phyloP scores from a whole-genome alignment of 192 early-diverging fungal genomes.

The Backusella psychrophila region DNA sequence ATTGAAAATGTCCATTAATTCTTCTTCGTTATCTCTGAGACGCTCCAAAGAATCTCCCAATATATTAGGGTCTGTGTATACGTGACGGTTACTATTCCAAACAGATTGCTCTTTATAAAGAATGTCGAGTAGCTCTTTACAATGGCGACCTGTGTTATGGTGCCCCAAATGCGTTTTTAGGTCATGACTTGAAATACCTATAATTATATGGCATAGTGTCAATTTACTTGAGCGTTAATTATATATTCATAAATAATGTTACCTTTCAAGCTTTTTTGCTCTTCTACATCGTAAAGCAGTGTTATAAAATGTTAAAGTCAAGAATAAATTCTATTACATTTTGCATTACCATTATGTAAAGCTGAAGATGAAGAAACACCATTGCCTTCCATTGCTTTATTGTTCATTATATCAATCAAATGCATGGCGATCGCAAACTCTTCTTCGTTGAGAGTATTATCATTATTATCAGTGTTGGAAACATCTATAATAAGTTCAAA shows the following conservation, averaged over 20 bases:
- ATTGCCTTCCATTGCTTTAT: not conserved
- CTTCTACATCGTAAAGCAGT: not conserved
- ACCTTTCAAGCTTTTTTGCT: not conserved
- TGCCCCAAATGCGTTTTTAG: not conserved
- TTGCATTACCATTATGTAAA: not conserved
- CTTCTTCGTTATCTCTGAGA: not conserved
- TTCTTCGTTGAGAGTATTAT: not conserved
- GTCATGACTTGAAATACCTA: not conserved
- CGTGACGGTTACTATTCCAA: not conserved
- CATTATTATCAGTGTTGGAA: not conserved
- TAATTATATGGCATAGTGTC: not conserved
- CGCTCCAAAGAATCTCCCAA: not conserved
- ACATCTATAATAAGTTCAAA: not conserved
- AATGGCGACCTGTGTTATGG: not conserved
- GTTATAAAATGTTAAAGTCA: not conserved
- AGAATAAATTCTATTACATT: not conserved
- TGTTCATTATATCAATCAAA: not conserved
- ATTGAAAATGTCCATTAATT: not conserved
- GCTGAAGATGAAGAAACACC: not conserved
- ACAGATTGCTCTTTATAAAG: conserved; percentile 3
- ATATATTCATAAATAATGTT: not conserved
- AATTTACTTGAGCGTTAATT: not conserved
- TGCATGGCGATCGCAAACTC: not conserved
- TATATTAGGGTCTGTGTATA: not conserved
- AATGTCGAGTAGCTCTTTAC: not conserved